These are phyloP conservation scores for Elsinoe perseae DNA, from an alignment of 2,329 filamentous ascomycete species.

Conservation along the genomic window DNA sequence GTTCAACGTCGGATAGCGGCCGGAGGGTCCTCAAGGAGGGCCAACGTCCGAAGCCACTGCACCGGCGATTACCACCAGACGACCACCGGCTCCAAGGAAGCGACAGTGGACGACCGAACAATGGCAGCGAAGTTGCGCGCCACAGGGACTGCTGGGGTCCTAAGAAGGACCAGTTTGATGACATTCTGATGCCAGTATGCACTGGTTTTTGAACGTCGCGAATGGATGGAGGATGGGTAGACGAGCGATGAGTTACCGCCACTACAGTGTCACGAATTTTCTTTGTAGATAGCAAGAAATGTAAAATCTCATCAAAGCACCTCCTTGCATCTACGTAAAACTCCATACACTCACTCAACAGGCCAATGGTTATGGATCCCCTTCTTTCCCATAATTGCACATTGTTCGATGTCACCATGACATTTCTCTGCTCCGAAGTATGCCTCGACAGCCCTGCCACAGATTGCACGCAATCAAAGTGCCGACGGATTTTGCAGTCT, in stretches of 20 bases:
- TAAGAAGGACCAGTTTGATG: background rate
- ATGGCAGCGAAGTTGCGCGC: background rate
- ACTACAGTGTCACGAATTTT: background rate
- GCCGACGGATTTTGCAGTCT: slow-evolving; percentile 9
- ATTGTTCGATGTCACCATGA: background rate
- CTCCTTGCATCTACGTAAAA: background rate
- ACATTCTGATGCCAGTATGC: background rate
- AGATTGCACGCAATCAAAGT: slow-evolving; percentile 3
- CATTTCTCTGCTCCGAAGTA: background rate
- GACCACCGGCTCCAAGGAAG: background rate
- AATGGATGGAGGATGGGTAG: background rate
- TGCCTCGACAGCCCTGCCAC: background rate
- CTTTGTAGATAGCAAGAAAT: slow-evolving; percentile 12
- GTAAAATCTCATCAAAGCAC: background rate
- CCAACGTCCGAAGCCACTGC: background rate
- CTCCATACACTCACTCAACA: no score
- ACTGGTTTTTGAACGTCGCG: background rate
- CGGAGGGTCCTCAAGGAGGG: background rate
- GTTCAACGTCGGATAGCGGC: slow-evolving; percentile 6
- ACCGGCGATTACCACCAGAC: background rate
- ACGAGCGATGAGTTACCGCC: background rate
- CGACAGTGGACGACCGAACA: background rate
- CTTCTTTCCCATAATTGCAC: background rate
- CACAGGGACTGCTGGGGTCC: background rate
- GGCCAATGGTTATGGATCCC: no score